phyloP scores from a whole-genome alignment of 2,329 filamentous ascomycete species.

The Penicillium frequentans region DNA sequence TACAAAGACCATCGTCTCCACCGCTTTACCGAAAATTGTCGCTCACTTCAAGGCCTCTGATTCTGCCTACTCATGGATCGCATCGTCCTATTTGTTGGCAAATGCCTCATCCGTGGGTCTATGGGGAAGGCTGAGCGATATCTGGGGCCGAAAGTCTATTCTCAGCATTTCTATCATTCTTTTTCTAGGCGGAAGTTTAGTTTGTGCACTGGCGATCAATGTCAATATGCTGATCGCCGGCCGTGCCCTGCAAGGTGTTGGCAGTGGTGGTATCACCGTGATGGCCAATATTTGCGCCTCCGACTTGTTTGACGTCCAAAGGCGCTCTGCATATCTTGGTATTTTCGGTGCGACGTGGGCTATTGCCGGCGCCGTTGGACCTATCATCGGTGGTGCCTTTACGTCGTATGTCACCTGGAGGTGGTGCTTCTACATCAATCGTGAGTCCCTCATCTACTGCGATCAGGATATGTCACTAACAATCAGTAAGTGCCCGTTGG shows the following conservation, averaged over 20 bases:
- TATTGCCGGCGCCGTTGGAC: constrained; percentile 1
- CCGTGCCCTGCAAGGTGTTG: constrained; percentile 1
- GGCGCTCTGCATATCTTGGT: not conserved
- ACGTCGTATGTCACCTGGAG: constrained; percentile 1
- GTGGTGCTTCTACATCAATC: constrained; percentile 5
- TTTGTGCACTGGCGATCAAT: constrained; percentile 3
- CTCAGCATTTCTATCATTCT: not conserved
- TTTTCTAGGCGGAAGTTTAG: constrained; percentile 1
- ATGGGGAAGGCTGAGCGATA: constrained; percentile 2
- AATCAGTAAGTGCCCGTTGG: not conserved
- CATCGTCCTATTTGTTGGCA: not conserved
- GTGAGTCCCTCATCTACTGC: not conserved
- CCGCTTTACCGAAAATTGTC: not conserved
- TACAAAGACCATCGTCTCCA: constrained; percentile 1
- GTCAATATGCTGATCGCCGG: constrained; percentile 2
- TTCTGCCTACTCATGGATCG: constrained; percentile 4
- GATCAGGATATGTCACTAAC: not conserved
- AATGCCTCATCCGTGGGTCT: constrained; percentile 1
- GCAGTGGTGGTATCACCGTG: constrained; percentile 5
- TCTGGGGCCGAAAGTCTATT: constrained; percentile 4
- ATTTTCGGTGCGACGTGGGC: constrained; percentile 4
- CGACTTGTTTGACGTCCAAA: constrained; percentile 1
- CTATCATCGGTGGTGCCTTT: constrained; percentile 1
- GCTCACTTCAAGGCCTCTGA: constrained; percentile 2
- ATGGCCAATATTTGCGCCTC: constrained; percentile 2